Conservation (phyloP, 805 yeast genomes). For the Citeromyces matritensis region DNA sequence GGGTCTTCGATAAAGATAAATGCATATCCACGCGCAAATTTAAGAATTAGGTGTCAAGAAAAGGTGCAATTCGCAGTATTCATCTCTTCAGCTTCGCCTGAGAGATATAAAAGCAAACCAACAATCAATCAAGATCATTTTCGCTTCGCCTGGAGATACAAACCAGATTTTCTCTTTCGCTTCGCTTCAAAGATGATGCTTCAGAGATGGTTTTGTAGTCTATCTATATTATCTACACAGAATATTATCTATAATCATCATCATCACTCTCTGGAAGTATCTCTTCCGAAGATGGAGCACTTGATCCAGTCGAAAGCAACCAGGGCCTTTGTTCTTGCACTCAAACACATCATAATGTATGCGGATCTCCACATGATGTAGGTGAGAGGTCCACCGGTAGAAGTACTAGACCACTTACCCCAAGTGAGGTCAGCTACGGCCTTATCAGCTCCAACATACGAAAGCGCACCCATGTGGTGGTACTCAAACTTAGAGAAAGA, state of each 20-base stretch:
- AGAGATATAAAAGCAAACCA: too few relatives aligned
- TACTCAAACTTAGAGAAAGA: constrained; percentile 53
- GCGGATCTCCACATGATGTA: constrained; percentile 93
- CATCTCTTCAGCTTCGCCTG: too few relatives aligned
- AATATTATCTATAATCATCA: not conserved
- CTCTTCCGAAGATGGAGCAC: constrained; percentile 83
- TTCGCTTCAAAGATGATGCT: too few relatives aligned
- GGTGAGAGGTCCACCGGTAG: constrained; percentile 76
- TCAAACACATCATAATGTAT: constrained; percentile 82
- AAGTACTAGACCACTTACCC: constrained; percentile 66
- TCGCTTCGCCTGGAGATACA: too few relatives aligned
- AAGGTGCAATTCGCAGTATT: too few relatives aligned
- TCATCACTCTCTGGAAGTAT: constrained; percentile 64
- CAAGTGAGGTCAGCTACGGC: constrained; percentile 86
- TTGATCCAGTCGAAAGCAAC: constrained; percentile 85
- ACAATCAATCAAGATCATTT: too few relatives aligned
- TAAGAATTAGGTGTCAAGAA: too few relatives aligned
- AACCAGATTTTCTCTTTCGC: too few relatives aligned
- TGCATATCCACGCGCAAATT: too few relatives aligned
- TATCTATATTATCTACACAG: too few relatives aligned
- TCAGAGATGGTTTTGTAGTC: too few relatives aligned
- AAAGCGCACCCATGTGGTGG: constrained; percentile 83
- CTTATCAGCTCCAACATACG: constrained; percentile 84
- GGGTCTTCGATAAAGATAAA: too few relatives aligned
- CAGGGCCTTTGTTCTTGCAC: constrained; percentile 75